These are phyloP conservation scores for Avicennia marina DNA, from an alignment of 257 asterid species.

Conservation along the genomic window DNA sequence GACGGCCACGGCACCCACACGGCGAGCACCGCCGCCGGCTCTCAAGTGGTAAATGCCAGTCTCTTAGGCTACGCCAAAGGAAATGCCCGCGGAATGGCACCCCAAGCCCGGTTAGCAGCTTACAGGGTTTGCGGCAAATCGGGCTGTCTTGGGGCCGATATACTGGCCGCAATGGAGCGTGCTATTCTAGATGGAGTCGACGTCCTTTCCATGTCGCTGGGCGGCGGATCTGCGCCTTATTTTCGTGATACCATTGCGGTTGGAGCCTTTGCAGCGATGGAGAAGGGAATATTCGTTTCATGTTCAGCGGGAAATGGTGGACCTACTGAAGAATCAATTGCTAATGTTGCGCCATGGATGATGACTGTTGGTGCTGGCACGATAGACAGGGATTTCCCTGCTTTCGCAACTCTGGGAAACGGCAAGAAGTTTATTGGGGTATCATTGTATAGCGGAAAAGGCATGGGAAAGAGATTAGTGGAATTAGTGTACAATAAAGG, in stretches of 20 bases:
- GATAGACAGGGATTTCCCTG: slow-evolving; percentile 50
- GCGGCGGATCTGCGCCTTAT: slow-evolving; percentile 33
- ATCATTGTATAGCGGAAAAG: slow-evolving; percentile 40
- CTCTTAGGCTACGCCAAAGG: slow-evolving; percentile 57
- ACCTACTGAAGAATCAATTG: slow-evolving; percentile 22
- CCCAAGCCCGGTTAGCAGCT: slow-evolving; percentile 52
- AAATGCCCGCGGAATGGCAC: slow-evolving; percentile 62
- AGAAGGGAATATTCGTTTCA: slow-evolving; percentile 50
- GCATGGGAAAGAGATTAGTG: slow-evolving; percentile 26
- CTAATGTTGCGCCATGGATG: slow-evolving; percentile 68
- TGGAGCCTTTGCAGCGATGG: slow-evolving; percentile 64
- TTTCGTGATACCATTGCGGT: slow-evolving; percentile 35
- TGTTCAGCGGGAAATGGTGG: slow-evolving; percentile 63
- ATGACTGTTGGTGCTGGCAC: slow-evolving; percentile 70
- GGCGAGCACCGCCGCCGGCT: slow-evolving; percentile 59
- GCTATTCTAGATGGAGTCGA: slow-evolving; percentile 66
- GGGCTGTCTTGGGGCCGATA: slow-evolving; percentile 46
- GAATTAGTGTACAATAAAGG: slow-evolving; percentile 32
- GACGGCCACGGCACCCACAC: slow-evolving; percentile 73
- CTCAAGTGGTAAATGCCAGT: slow-evolving; percentile 35
- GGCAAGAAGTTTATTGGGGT: slow-evolving; percentile 34
- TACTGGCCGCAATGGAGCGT: slow-evolving; percentile 60
- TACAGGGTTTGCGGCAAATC: slow-evolving; percentile 59
- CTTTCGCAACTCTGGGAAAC: slow-evolving; percentile 32
- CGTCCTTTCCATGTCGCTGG: slow-evolving; percentile 55